Base-by-base conservation (phyloP, 192 early-diverging fungal species). In the Polychytrium aggregatum region DNA sequence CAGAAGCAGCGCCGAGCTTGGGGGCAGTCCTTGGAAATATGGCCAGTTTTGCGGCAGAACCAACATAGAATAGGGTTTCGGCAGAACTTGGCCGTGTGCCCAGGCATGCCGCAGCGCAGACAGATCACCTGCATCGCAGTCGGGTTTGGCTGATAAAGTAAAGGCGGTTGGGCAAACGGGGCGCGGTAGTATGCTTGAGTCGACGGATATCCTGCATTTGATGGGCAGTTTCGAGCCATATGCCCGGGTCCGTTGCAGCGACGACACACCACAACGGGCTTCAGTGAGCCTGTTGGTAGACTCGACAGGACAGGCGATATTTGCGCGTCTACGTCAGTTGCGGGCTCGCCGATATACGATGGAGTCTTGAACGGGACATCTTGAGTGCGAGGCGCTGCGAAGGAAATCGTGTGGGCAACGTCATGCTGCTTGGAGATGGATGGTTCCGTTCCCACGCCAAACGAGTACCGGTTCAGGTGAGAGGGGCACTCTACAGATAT, bases 21-120 rank as follows among this genome's bases (percentile, higher is more conserved):
- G 20, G 41, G 41, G 20, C 41, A 42, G 8, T 42, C 41, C 20
- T 42, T 42, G 41, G n/a, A 18, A 7, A 42, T 21, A 42, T 42
- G 41, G 8, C 41, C 41, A 7, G 41, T 21, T 18, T 42, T 42
- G 20, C 41, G 41, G 18, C 41, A 42, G 18, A 18, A 42, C 41
- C 41, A 42, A 20, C 41, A 42, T 13, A 42, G n/a, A 13, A 42
- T n/a, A 7, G 9, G 11, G 22, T 42, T 42, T 7, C n/a, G 22
- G 41, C 41, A 42, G 20, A 42, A 42, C 41, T 21, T 9, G 41
- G 41, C 41, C 41, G 22, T 42, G 41, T 42, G 41, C 8, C 41
- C 41, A 13, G 41, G 41, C 7, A 42, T 13, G n/a, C 41, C 41
- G 20, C 41, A 42, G n/a, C 41, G 41, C 11, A 42, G 18, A 42